Base-by-base conservation (phyloP, 2,329 filamentous ascomycete species). In the Penicillium italicum region DNA sequence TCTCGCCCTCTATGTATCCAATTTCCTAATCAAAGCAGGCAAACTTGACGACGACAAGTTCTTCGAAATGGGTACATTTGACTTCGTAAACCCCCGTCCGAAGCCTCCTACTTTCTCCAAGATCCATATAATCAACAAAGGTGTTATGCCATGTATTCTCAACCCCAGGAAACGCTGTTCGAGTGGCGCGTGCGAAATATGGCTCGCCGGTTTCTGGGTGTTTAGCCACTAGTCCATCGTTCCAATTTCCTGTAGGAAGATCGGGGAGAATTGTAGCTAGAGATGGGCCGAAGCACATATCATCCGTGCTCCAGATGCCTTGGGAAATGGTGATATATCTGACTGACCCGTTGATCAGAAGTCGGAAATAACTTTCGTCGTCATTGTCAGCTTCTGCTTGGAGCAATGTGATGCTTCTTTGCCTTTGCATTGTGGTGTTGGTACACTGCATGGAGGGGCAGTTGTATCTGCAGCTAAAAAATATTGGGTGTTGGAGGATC, bases 201-300 rank as follows among this genome's bases (percentile, higher is more conserved):
- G 65, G 64, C 10, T 49, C 33, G 20, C 57, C 62, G 16, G 50
- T 51, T 7, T 52, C 52, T 24, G 52, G 3, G 38, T 66, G 43
- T 55, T 46, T 60, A 8, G 62, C 51, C 6, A 69, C 51, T 11
- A 65, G 37, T n/a, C 61, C 67, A 46, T 68, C 62, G 36, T 71
- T 72, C 68, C 66, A 72, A n/a, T 71, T 56, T n/a, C 65, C 67
- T 33, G 59, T 14, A 10, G 66, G 66, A 3, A 70, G 40, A 6
- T 56, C 49, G 0, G 64, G 67, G 2, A 67, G 55, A 28, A 66
- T 8, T 0, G 62, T 55, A 26, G 58, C 18, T 6, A 71, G 57
- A 5, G 65, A 64, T 42, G 69, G 68, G 7, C 57, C 61, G 42
- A 71, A 71, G 56, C 62, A 69, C 65, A 72, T 66, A 42, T 71